These are phyloP conservation scores for Pterocarpus santalinus DNA, from an alignment of 306 rosid genomes.

Conservation along the genomic window DNA sequence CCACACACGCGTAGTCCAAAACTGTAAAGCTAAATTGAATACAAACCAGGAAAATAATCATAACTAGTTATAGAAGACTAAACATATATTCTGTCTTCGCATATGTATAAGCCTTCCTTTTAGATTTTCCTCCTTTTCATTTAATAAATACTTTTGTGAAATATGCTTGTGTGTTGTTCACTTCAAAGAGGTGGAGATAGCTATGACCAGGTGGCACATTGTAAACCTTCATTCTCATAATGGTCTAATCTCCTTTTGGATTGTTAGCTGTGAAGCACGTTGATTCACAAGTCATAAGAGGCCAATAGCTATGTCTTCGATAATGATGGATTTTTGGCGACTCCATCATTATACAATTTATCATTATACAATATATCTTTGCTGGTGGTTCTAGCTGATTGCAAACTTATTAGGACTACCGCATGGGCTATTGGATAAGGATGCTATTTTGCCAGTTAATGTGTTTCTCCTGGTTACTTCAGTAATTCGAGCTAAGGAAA, in stretches of 20 bases:
- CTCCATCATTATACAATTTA: constrained; percentile 8
- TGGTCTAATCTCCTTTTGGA: constrained; percentile 25
- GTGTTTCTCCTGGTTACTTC: no score
- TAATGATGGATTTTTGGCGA: constrained; percentile 14
- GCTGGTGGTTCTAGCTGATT: background rate
- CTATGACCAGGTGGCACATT: constrained; percentile 45
- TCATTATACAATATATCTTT: constrained; percentile 10
- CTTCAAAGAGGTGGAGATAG: constrained; percentile 36
- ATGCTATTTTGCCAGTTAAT: no score
- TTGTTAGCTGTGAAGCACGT: constrained; percentile 44
- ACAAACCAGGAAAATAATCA: constrained; percentile 48
- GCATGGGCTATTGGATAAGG: no score
- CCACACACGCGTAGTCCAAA: constrained; percentile 43
- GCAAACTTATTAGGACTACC: background rate
- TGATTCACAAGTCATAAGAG: constrained; percentile 34
- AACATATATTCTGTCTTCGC: constrained; percentile 51
- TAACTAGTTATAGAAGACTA: constrained; percentile 55
- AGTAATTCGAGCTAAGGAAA: no score
- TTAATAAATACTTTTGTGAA: constrained; percentile 19
- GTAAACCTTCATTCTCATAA: constrained; percentile 45
- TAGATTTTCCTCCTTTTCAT: constrained; percentile 32
- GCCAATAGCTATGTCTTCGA: constrained; percentile 31
- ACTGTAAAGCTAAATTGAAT: constrained; percentile 45
- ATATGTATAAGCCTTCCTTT: constrained; percentile 36
- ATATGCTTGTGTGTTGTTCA: constrained; percentile 7